A percentile compares a stretch with the other conserved stretches of the same genome.
Evolutionary conservation across 768 basidiomycete genomes (phyloP).

Genomic region (Flagelloscypha sp.): DNA sequence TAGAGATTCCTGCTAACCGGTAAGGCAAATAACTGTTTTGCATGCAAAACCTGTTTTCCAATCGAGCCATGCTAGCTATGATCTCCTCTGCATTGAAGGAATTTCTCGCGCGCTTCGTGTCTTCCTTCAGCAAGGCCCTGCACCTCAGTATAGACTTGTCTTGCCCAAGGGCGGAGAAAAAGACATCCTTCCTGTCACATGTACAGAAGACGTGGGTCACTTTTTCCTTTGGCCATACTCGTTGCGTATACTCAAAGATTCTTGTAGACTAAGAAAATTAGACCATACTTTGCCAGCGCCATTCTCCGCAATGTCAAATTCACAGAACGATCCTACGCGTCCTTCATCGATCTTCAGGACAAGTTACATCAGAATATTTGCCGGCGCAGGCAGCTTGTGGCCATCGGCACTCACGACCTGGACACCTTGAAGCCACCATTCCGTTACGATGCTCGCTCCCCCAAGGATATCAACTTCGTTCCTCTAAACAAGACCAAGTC

Average conservation of each 20-base stretch:
- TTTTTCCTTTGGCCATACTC: slow-evolving; percentile 3
- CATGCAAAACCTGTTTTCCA: slow-evolving; percentile 7
- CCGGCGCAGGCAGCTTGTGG: slow-evolving; percentile 79
- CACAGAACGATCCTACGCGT: slow-evolving; percentile 81
- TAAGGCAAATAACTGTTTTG: slow-evolving; percentile 16
- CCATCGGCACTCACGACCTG: slow-evolving; percentile 96
- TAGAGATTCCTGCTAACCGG: slow-evolving; percentile 99
- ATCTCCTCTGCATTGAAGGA: slow-evolving; percentile 95
- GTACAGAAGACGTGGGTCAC: slow-evolving; percentile 61
- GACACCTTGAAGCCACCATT: slow-evolving; percentile 85
- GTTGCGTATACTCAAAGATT: background rate
- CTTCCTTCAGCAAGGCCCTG: slow-evolving; percentile 63
- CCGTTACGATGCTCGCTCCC: slow-evolving; percentile 74
- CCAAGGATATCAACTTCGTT: slow-evolving; percentile 84
- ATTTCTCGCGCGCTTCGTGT: slow-evolving; percentile 79
- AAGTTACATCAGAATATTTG: slow-evolving; percentile 97
- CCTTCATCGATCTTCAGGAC: slow-evolving; percentile 99
- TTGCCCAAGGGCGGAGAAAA: slow-evolving; percentile 63
- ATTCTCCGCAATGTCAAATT: slow-evolving; percentile 87
- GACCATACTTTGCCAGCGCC: slow-evolving; percentile 88
- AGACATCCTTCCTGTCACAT: slow-evolving; percentile 54
- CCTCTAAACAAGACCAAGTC: slow-evolving; percentile 74
- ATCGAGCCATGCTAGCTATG: slow-evolving; percentile 56
- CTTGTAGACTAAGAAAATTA: slow-evolving; percentile 64
- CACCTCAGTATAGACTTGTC: slow-evolving; percentile 69